phyloP scores from a whole-genome alignment of 2,329 filamentous ascomycete genomes.

The Pseudogymnoascus sp. region DNA sequence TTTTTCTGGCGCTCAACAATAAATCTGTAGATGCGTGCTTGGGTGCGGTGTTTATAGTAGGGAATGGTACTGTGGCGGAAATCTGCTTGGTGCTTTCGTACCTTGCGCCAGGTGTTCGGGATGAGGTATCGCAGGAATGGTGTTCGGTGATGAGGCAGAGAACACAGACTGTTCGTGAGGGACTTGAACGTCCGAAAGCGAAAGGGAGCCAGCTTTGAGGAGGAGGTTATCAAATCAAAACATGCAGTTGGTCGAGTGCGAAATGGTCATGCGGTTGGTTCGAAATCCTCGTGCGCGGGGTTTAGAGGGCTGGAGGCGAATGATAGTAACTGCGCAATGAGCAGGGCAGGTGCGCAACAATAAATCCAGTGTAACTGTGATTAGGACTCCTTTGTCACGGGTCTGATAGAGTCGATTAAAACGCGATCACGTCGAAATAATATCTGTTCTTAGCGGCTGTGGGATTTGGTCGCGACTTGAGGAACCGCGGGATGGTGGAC shows the following conservation, averaged over 20 bases:
- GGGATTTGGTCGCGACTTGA: not conserved
- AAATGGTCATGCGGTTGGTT: not conserved
- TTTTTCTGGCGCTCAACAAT: slow-evolving; percentile 57
- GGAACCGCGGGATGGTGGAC: not conserved
- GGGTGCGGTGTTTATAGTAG: slow-evolving; percentile 58
- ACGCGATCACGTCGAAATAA: not conserved
- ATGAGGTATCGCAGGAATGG: slow-evolving; percentile 59
- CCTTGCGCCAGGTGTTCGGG: slow-evolving; percentile 52
- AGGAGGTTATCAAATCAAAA: not conserved
- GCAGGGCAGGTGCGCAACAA: not conserved
- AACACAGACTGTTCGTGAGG: not conserved
- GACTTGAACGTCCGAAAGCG: slow-evolving; percentile 8
- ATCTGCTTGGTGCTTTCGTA: slow-evolving; percentile 56
- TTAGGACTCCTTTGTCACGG: not conserved
- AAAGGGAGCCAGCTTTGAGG: slow-evolving; percentile 7
- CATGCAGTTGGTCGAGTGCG: not conserved
- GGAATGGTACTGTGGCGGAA: slow-evolving; percentile 72
- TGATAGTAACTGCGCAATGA: not conserved
- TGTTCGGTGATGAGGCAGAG: slow-evolving; percentile 34
- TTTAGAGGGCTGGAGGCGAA: not conserved
- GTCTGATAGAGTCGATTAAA: not conserved
- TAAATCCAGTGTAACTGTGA: not conserved
- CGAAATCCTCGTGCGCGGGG: not conserved
- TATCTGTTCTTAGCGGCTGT: not conserved
- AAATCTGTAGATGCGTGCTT: slow-evolving; percentile 69